Evolutionary conservation across 2,329 filamentous ascomycete genomes (phyloP), one percentile per base, ranked within the genome.

Genomic region (Neonectria ditissima): DNA sequence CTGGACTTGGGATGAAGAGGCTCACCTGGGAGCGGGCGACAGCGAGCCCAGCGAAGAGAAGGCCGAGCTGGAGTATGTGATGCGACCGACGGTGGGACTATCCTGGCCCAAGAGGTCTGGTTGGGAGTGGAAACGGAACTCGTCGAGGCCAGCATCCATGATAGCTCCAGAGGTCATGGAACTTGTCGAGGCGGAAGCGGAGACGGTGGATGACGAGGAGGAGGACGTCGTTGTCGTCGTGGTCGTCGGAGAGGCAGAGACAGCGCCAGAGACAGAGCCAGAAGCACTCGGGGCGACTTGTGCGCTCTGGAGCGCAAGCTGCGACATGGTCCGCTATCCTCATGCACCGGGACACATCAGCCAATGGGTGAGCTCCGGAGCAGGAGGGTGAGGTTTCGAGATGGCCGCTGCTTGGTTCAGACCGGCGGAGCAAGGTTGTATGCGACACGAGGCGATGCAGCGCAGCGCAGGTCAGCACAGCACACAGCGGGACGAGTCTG

Each of bases 271-370:
- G 18, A 48, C 20, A 65, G 62, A 62, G 50, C 45, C 61, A 63
- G 69, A 66, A 39, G 44, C 34, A 28, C 52, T 44, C 44, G 51
- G 43, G 55, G 61, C 48, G 76, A 75, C 79, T 74, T 82, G 77
- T 74, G 79, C 78, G 76, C 77, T 78, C 76, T 80, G 81, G 78
- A 80, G 79, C 76, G 80, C 79, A 80, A 81, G 81, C 79, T 85
- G 84, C 79, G 83, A 84, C 83, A 86, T 85, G 80, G 79, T 82
- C 77, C 77, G 76, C 80, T 78, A 80, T 63, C 64, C 50, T 73
- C 69, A 72, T 71, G 69, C 70, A 70, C 63, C 63, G 53, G 65
- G 73, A 74, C 70, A 65, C 69, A 73, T 71, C 68, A 68, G 63
- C 71, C 75, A 74, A 73, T 75, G 61, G 68, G 60, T 55, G 34